Base-by-base conservation (phyloP, 1,284 basidiomycete genomes). In the Cystobasidium sp. region DNA sequence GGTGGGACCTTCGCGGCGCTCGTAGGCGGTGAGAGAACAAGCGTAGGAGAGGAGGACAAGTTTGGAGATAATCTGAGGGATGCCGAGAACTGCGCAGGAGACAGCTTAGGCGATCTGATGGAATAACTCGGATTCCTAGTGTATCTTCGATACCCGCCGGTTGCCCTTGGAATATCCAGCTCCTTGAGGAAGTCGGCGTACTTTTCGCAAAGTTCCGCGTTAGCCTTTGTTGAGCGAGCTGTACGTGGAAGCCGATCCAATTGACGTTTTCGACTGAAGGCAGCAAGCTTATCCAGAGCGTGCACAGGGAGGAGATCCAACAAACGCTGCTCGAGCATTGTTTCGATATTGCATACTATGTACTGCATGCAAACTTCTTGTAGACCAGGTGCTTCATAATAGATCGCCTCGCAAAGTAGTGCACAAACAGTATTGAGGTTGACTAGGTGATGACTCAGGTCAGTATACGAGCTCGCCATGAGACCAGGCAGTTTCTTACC, bases 341-440 rank as follows among this genome's bases (percentile, higher is more conserved):
- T 89, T 82, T 99, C 97, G 85, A 97, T 86, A 80, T 93, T 94
- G 74, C 88, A 87, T 1, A 88, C 84, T 78, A 95, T 90, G 82
- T 95, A 98, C 53, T 87, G 87, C 81, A 95, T 91, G 18, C 95
- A 85, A 62, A 89, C 87, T 24, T 87, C 85, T 41, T 89, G 87
- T 68, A 99, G 88, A 5, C 88, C 86, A 18, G 83, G 81, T 0
- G 91, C 91, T 78, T 94, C 86, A 83, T 90, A 91, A 81, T 92
- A 88, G 0, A 89, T 87, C 0, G 94, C 93, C 61, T 97, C 93
- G 43, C 88, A 84, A 44, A 97, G 88, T 37, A 98, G 85, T 70
- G 90, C 88, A 68, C 89, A 91, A 0, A 90, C 91, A 74, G 97
- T 98, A 81, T 88, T 85, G 64, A 90, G 85, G 74, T 89, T 90